A percentile compares a stretch with the other conserved stretches of the same genome.
Conservation (phyloP, 2,329 filamentous ascomycete species). For the Penicillium sp. region DNA sequence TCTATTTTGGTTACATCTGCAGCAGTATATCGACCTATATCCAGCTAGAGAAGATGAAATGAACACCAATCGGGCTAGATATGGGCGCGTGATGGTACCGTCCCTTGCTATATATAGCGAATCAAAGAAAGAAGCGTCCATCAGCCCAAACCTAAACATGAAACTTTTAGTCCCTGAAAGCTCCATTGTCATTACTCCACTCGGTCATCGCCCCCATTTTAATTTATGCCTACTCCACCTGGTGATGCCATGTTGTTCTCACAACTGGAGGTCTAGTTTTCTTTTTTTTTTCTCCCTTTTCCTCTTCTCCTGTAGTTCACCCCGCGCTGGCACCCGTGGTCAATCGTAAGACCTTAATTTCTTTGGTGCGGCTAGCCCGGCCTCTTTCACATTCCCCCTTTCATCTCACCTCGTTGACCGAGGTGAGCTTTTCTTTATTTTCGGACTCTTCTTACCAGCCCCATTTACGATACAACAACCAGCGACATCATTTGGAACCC, state of each 20-base stretch:
- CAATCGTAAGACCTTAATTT: neutral
- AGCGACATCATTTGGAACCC: neutral
- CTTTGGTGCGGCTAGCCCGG: neutral
- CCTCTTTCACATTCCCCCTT: neutral
- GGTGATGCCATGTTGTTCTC: slow-evolving; percentile 1
- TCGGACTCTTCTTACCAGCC: neutral
- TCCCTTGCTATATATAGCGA: neutral
- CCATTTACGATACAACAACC: neutral
- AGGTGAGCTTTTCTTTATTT: neutral
- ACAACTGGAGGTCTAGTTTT: neutral
- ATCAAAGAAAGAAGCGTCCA: slow-evolving; percentile 7
- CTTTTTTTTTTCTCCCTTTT: neutral
- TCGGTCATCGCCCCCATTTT: slow-evolving; percentile 22
- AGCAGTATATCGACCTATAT: neutral
- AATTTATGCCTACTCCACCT: slow-evolving; percentile 10
- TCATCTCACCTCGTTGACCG: neutral
- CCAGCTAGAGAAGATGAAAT: neutral
- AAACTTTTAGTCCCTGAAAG: slow-evolving; percentile 9
- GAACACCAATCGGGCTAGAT: neutral
- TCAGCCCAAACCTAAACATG: slow-evolving; percentile 3
- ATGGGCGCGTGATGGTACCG: neutral
- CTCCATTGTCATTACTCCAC: slow-evolving; percentile 20
- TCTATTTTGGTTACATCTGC: neutral
- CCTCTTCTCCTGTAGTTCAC: neutral
- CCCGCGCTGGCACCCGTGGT: neutral